These are phyloP conservation scores for Bullera alba DNA, from an alignment of 768 basidiomycete species.

Conservation along the genomic window DNA sequence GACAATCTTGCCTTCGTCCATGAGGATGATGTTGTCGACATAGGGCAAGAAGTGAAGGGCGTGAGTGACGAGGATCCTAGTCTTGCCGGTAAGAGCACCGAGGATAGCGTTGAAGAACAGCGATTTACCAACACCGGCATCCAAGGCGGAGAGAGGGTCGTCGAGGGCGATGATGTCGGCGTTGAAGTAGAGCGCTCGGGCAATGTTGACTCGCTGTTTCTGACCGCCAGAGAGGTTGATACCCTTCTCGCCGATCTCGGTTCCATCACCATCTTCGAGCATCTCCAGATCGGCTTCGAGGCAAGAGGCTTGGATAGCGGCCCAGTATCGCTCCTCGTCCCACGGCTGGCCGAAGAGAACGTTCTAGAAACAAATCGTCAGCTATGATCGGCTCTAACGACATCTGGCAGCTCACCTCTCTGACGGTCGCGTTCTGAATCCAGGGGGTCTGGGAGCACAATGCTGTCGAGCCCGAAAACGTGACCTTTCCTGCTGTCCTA, in stretches of 20 bases:
- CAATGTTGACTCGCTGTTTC: conserved; percentile 71
- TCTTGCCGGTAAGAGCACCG: conserved; percentile 60
- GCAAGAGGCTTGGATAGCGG: conserved; percentile 67
- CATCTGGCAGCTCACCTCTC: too few relatives aligned
- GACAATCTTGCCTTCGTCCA: conserved; percentile 67
- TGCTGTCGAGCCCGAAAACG: conserved; percentile 66
- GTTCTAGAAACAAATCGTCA: conserved; percentile 51
- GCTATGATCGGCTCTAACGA: neutral
- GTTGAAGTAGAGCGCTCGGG: conserved; percentile 76
- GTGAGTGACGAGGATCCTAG: conserved; percentile 83
- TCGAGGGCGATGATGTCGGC: conserved; percentile 84
- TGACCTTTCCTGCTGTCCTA: conserved; percentile 58
- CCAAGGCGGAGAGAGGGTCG: conserved; percentile 72
- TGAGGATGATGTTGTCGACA: conserved; percentile 75
- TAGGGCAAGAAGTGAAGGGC: conserved; percentile 81
- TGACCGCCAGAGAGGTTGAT: conserved; percentile 81
- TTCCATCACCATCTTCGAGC: conserved; percentile 68
- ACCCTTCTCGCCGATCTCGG: conserved; percentile 80
- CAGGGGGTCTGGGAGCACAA: conserved; percentile 85
- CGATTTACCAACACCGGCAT: conserved; percentile 82
- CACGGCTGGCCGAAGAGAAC: conserved; percentile 79
- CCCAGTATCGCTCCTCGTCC: conserved; percentile 75
- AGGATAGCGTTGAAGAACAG: conserved; percentile 79
- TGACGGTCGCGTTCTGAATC: conserved; percentile 75
- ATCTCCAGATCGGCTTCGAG: conserved; percentile 72